Conservation (phyloP, 2,329 filamentous ascomycete genomes). For the Pyrenophora seminiperda region DNA sequence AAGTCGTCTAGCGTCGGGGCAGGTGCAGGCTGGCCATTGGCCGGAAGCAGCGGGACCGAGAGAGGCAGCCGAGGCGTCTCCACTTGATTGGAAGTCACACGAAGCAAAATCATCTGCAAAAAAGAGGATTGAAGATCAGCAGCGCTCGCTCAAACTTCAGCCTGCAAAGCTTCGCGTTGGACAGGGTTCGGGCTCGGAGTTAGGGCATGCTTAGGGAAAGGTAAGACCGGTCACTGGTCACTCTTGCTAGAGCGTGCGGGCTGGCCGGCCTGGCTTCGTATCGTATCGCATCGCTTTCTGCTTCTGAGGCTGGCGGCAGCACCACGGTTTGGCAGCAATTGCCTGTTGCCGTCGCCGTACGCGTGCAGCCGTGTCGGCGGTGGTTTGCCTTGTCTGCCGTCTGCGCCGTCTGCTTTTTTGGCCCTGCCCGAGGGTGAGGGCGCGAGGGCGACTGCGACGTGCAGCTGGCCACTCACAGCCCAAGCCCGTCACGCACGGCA, state of each 20-base stretch:
- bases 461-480: slow-evolving; percentile 11
- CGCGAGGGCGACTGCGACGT: slow-evolving; percentile 16
- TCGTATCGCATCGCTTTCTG: slow-evolving; percentile 10
- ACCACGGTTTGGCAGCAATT: slow-evolving; percentile 27
- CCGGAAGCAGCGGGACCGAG: slow-evolving; percentile 23
- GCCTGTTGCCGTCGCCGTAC: slow-evolving; percentile 20
- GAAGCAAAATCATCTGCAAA: slow-evolving; percentile 41
- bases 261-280: slow-evolving; percentile 35
- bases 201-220: slow-evolving; percentile 41
- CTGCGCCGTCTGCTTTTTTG: slow-evolving; percentile 15
- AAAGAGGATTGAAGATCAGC: slow-evolving; percentile 44
- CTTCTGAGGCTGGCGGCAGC: slow-evolving; percentile 34
- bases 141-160: slow-evolving; percentile 39
- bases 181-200: slow-evolving; percentile 46
- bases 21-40: slow-evolving; percentile 31
- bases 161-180: slow-evolving; percentile 41
- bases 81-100: slow-evolving; percentile 39
- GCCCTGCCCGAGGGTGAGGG: slow-evolving; percentile 14
- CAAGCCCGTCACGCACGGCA: slow-evolving; percentile 38
- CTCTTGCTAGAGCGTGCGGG: slow-evolving; percentile 24
- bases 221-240: slow-evolving; percentile 36
- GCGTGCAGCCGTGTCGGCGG: slow-evolving; percentile 23
- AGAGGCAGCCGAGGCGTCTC: slow-evolving; percentile 26
- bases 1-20: slow-evolving; percentile 25
- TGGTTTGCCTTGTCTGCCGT: no score